Evolutionary conservation across 192 early-diverging fungal species (phyloP), one percentile per base, ranked within the genome.

Genomic region (Geosiphon pyriformis): DNA sequence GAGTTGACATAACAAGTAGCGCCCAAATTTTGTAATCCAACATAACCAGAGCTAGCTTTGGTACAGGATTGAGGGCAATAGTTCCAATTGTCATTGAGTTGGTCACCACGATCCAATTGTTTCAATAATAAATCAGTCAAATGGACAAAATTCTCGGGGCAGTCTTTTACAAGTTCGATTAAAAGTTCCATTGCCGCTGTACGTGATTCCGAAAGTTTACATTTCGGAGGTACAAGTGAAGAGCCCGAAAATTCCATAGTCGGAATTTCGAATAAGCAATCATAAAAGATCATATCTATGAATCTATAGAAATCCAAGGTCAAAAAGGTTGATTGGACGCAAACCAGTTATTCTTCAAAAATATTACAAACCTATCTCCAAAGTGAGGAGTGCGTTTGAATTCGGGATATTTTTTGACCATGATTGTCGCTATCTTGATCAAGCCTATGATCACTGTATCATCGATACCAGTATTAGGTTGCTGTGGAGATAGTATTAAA

Each of bases 1-100:
- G 85, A 80, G 69, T 83, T 84, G 27, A 83, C 80, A 69, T 87
- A 87, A 66, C 85, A 87, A 18, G 85, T 87, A 12, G 86, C 83
- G 11, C 85, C 85, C n/a, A 80, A 52, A 50, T 87, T 87, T 63
- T 73, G 63, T 42, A 87, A 75, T 20, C 85, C 85, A 2, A 82
- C 85, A 27, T 73, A 78, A 27, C 72, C 78, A 34, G 74, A 76
- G 1, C 46, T 54, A 3, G 79, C 70, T 53, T 61, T 76, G 62
- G 73, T 74, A 54, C 65, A 61, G 8, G 49, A 59, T 55, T 76
- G 76, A 18, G 79, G 79, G 26, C 74, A 75, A 49, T 80, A 79
- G 22, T 74, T 72, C 77, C 77, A 79, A 33, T 76, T 69, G 27
- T 73, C 71, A 23, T 68, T 74, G 31, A 79, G 59, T 33, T 76